These are phyloP conservation scores for Arthrobotrys iridis DNA, from an alignment of 2,329 filamentous ascomycete genomes.

Conservation along the genomic window DNA sequence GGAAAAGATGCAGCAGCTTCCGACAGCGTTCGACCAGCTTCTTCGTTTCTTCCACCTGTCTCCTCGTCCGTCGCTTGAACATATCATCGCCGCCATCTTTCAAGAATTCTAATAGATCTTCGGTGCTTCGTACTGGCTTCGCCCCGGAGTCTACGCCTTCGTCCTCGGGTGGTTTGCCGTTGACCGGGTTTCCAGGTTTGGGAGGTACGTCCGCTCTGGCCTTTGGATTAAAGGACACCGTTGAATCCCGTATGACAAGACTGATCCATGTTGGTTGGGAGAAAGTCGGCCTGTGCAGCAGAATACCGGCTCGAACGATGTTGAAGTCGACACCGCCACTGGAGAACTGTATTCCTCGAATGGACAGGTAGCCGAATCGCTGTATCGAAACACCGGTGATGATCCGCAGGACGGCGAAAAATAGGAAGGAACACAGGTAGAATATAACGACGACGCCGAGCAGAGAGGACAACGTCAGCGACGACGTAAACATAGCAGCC, in stretches of 20 bases:
- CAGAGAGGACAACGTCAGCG: conserved; percentile 70
- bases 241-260: conserved; percentile 84
- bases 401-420: conserved; percentile 92
- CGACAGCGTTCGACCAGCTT: conserved; percentile 43
- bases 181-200: conserved; percentile 55
- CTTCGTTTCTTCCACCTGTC: conserved; percentile 57
- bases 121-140: conserved; percentile 50
- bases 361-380: conserved; percentile 88
- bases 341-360: conserved; percentile 89
- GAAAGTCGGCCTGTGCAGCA: conserved; percentile 92
- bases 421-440: conserved; percentile 89
- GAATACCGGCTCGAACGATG: conserved; percentile 85
- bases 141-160: conserved; percentile 52
- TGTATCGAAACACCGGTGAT: conserved; percentile 95
- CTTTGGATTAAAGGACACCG: conserved; percentile 77
- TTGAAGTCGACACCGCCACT: conserved; percentile 89
- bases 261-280: conserved; percentile 97
- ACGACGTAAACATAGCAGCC: conserved; percentile 41
- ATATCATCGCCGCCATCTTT: conserved; percentile 52
- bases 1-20: conserved; percentile 72
- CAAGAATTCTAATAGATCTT: conserved; percentile 56
- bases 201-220: conserved; percentile 2
- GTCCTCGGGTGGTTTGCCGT: conserved; percentile 47
- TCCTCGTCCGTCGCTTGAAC: conserved; percentile 53
- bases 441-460: conserved; percentile 84